phyloP scores from a whole-genome alignment of 1,139 yeast species.

The Arxiozyma bovina region DNA sequence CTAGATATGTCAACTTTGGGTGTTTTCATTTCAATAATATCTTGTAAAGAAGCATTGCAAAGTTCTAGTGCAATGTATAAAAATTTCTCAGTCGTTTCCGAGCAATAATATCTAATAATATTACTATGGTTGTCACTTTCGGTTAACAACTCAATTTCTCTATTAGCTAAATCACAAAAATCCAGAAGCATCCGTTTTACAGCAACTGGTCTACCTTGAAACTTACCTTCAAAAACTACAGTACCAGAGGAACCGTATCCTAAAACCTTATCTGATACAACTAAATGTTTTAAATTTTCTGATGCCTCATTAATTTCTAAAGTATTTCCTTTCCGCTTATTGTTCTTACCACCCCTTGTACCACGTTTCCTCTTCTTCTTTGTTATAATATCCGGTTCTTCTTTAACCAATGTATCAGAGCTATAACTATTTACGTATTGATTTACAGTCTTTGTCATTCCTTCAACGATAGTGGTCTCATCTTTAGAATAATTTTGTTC shows the following conservation, averaged over 20 bases:
- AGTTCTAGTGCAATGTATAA: constrained; percentile 87
- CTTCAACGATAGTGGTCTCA: neutral
- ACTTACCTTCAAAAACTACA: constrained; percentile 80
- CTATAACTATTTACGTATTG: neutral
- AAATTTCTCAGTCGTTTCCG: constrained; percentile 79
- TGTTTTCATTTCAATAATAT: constrained; percentile 53
- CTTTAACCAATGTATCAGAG: neutral
- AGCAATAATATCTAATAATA: constrained; percentile 85
- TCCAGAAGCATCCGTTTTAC: constrained; percentile 89
- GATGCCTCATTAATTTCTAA: constrained; percentile 18
- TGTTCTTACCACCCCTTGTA: constrained; percentile 71
- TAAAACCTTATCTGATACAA: constrained; percentile 61
- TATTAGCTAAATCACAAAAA: constrained; percentile 92
- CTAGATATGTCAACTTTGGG: constrained; percentile 28
- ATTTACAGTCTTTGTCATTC: neutral
- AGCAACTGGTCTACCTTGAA: constrained; percentile 90
- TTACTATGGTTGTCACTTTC: constrained; percentile 97
- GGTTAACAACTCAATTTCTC: constrained; percentile 77
- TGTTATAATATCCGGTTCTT: neutral
- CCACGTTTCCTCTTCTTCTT: constrained; percentile 69
- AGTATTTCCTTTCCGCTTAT: constrained; percentile 33
- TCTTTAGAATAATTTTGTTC: neutral
- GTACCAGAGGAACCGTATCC: constrained; percentile 98
- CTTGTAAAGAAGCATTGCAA: constrained; percentile 84
- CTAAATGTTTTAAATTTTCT: constrained; percentile 38